These are phyloP conservation scores for Rhizophagus clarus DNA, from an alignment of 192 early-diverging fungal species.

Conservation along the genomic window DNA sequence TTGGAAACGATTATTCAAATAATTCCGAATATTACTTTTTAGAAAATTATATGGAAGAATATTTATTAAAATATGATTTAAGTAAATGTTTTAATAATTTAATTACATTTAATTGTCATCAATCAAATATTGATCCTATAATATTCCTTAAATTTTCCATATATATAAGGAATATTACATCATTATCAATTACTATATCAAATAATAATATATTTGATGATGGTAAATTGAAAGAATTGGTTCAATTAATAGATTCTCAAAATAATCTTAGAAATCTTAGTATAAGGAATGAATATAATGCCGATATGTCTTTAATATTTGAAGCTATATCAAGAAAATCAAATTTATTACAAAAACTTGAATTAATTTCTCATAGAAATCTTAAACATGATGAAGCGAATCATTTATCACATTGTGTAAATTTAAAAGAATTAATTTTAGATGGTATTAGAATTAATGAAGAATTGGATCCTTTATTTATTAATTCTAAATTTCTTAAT, in stretches of 20 bases:
- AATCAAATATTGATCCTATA: neutral
- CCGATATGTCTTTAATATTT: neutral
- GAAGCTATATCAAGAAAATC: neutral
- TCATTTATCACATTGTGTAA: neutral
- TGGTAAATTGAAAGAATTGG: neutral
- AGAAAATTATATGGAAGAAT: neutral
- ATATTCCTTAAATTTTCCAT: neutral
- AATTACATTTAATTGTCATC: neutral
- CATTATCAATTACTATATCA: neutral
- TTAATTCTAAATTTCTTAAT: neutral
- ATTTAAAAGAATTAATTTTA: neutral
- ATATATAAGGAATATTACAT: neutral
- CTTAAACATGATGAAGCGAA: neutral
- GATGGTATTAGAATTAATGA: neutral
- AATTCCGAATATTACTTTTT: neutral
- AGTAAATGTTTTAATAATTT: neutral
- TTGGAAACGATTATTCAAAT: neutral
- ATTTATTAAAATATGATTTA: neutral
- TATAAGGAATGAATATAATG: neutral
- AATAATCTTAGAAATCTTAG: neutral
- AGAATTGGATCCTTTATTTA: neutral
- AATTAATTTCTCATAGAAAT: neutral
- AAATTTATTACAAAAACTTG: neutral
- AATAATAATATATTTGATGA: neutral
- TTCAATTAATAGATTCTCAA: neutral